Percentiles rank a stretch among this genome's conserved stretches.
These are phyloP conservation scores for Cytospora piceicola DNA, from an alignment of 2,329 filamentous ascomycete genomes.

Conservation along the genomic window DNA sequence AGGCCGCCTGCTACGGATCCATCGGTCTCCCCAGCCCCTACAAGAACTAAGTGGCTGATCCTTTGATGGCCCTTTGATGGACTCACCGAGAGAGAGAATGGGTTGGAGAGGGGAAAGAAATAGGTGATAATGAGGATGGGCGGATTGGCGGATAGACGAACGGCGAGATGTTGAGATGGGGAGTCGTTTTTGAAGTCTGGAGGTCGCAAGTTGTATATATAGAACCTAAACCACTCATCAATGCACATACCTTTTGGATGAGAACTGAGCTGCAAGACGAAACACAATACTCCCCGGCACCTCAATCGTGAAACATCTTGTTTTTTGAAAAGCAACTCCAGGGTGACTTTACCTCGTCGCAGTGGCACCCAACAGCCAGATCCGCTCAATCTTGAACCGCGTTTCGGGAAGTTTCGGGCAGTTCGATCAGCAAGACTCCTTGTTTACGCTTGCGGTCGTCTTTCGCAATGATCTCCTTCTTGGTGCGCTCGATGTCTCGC, in stretches of 20 bases:
- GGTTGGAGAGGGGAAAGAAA: not conserved
- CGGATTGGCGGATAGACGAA: not conserved
- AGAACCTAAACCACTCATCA: not conserved
- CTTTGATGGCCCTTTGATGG: not conserved
- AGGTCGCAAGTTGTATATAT: not conserved
- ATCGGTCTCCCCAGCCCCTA: slow-evolving; percentile 8
- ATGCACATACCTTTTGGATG: not conserved
- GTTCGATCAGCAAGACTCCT: not conserved
- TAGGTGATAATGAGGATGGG: not conserved
- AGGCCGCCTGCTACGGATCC: slow-evolving; percentile 13
- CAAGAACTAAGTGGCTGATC: slow-evolving; percentile 13
- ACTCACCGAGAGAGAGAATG: not conserved
- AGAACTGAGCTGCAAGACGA: not conserved
- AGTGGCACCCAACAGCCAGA: not conserved
- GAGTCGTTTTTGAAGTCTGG: not conserved
- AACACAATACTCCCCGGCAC: not conserved
- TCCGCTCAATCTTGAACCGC: not conserved
- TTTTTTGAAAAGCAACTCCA: not conserved
- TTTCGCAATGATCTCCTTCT: not conserved
- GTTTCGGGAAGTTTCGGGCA: not conserved
- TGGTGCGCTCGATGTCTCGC: not conserved
- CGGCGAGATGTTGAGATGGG: not conserved
- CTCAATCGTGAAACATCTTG: not conserved
- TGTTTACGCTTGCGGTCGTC: not conserved
- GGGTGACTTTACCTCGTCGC: not conserved